Percentiles rank a stretch among this genome's conserved stretches.
These are phyloP conservation scores for Begonia fuchsioides DNA, from an alignment of 306 rosid species.

Conservation along the genomic window DNA sequence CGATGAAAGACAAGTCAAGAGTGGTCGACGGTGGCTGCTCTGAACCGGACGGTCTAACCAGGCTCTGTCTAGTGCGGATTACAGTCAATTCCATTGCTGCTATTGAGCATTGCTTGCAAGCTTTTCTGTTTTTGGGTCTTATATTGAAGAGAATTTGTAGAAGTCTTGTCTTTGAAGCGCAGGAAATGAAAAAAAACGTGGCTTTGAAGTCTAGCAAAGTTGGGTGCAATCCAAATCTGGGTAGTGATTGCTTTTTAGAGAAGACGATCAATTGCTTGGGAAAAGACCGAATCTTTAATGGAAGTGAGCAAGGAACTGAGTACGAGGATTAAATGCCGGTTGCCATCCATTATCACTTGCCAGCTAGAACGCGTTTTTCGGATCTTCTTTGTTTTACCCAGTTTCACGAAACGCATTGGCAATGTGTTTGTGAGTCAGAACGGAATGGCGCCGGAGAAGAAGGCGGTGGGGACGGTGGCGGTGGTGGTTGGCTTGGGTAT, in stretches of 20 bases:
- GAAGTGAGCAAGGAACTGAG: too few species aligned
- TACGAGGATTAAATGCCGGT: too few species aligned
- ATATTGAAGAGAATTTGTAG: not conserved
- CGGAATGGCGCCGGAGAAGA: not conserved
- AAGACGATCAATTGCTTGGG: too few species aligned
- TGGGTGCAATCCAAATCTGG: not conserved
- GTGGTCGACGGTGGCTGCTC: conserved; percentile 25
- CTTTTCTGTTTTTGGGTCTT: too few species aligned
- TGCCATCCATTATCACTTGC: conserved; percentile 1
- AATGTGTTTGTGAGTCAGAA: not conserved
- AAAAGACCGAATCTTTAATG: too few species aligned
- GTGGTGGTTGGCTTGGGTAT: not conserved
- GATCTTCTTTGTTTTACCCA: too few species aligned
- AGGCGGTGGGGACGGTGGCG: conserved; percentile 2
- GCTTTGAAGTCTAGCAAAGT: not conserved
- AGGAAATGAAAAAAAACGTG: not conserved
- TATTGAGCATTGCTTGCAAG: too few species aligned
- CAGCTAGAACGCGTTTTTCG: too few species aligned
- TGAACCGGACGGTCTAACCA: conserved; percentile 29
- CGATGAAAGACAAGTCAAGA: conserved; percentile 42
- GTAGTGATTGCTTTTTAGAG: too few species aligned
- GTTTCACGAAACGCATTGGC: not conserved
- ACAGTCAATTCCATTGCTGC: conserved; percentile 26
- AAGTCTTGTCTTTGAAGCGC: too few species aligned
- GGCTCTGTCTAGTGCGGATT: conserved; percentile 19